A percentile compares a stretch with the other conserved stretches of the same genome.
phyloP scores from a whole-genome alignment of 2,329 filamentous ascomycete species.

The Pestalotiopsis sp. region DNA sequence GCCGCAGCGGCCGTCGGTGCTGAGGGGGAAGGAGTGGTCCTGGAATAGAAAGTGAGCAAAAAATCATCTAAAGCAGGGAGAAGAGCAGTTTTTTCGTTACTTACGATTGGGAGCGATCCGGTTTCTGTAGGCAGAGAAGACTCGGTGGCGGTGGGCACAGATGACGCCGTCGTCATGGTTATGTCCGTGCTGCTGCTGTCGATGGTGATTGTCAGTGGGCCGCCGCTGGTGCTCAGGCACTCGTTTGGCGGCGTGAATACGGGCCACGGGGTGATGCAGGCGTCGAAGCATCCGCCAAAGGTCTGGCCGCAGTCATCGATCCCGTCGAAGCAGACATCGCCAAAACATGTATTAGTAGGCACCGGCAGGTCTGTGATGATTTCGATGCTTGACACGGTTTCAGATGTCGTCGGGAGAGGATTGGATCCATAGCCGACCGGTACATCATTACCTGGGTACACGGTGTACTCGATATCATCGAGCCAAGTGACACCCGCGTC shows the following conservation, averaged over 20 bases:
- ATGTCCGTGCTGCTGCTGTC: background rate
- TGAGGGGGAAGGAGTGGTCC: background rate
- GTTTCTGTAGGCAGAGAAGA: background rate
- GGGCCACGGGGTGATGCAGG: background rate
- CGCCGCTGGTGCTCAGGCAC: background rate
- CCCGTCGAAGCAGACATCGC: background rate
- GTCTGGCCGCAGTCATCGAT: background rate
- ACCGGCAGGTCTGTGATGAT: background rate
- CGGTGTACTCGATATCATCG: background rate
- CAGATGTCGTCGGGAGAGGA: background rate
- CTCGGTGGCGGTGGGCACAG: background rate
- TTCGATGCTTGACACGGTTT: background rate
- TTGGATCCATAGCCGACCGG: background rate
- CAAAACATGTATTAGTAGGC: background rate
- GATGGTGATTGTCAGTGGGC: background rate
- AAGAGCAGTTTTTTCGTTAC: background rate
- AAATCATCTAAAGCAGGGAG: background rate
- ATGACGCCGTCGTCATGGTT: background rate
- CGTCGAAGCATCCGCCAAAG: background rate
- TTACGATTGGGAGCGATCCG: background rate
- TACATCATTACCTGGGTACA: background rate
- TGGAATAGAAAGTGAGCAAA: background rate
- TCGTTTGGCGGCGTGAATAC: background rate
- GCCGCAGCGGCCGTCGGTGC: background rate
- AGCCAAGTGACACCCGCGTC: background rate